Evolutionary conservation across 345 rosid genomes (phyloP).

Genomic region (Corymbia maculata): DNA sequence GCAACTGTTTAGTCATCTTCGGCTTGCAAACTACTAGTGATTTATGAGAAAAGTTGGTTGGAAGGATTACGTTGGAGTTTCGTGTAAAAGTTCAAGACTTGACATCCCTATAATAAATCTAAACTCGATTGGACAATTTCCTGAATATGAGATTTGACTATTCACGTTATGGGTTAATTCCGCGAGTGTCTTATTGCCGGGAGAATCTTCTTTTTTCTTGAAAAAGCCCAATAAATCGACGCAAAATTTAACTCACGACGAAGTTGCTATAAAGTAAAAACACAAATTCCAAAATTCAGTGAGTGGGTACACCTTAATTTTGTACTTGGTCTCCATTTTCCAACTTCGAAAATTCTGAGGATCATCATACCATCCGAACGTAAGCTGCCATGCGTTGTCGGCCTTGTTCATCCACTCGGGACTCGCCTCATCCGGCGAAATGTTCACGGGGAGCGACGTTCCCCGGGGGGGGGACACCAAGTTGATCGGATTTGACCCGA

Average conservation of each 20-base stretch:
- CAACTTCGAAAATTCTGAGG: too few relatives aligned
- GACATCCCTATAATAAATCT: fast-evolving
- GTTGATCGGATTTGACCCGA: fast-evolving
- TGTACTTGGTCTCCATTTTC: too few relatives aligned
- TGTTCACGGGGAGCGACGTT: conserved; percentile 31
- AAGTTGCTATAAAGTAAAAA: too few relatives aligned
- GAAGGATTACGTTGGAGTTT: fast-evolving
- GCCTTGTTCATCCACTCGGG: conserved; percentile 43
- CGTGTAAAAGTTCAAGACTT: fast-evolving
- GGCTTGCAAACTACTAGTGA: too few relatives aligned
- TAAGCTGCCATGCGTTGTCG: conserved; percentile 49
- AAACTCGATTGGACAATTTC: fast-evolving
- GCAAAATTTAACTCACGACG: fast-evolving
- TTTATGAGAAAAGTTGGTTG: not conserved
- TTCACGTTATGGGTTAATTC: not conserved
- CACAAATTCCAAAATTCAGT: too few relatives aligned
- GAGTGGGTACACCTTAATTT: too few relatives aligned
- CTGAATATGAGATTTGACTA: not conserved
- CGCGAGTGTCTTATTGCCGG: fast-evolving
- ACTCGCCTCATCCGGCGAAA: conserved; percentile 23
- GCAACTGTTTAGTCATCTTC: fast-evolving
- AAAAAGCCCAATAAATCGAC: not conserved
- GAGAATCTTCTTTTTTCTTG: fast-evolving
- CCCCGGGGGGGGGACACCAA: not conserved
- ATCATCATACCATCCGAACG: too few relatives aligned